A percentile compares a stretch with the other conserved stretches of the same genome.
Evolutionary conservation across 192 early-diverging fungal species (phyloP).

Genomic region (Umbelopsis vinacea): DNA sequence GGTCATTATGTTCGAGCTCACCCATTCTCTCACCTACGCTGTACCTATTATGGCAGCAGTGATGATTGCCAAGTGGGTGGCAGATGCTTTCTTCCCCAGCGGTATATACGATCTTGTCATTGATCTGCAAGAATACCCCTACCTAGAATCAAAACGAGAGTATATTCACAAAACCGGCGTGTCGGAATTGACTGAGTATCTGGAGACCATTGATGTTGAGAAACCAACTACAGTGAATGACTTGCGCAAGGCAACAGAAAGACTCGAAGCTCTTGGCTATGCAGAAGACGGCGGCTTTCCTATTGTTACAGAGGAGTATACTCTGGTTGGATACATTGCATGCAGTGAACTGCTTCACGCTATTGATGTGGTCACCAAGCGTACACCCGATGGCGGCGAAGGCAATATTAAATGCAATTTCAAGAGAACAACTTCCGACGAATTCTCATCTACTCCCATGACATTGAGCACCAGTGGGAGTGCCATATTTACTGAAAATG

Average conservation of each 20-base stretch:
- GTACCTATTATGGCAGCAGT: constrained; percentile 52
- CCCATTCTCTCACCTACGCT: constrained; percentile 90
- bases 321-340: constrained; percentile 82
- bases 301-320: constrained; percentile 54
- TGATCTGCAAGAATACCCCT: constrained; percentile 72
- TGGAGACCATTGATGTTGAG: constrained; percentile 71
- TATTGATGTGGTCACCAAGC: constrained; percentile 42
- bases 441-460: neutral
- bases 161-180: constrained; percentile 67
- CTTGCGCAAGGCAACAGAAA: constrained; percentile 58
- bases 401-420: constrained; percentile 6
- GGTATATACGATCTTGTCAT: constrained; percentile 81
- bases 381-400: neutral
- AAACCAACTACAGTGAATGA: constrained; percentile 59
- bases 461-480: neutral
- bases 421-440: constrained; percentile 6
- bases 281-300: constrained; percentile 79
- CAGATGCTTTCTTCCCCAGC: constrained; percentile 63
- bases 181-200: constrained; percentile 67
- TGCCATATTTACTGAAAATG: constrained; percentile 11
- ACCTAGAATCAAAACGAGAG: constrained; percentile 75
- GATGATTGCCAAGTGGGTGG: constrained; percentile 69
- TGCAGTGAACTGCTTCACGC: constrained; percentile 81
- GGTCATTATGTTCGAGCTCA: constrained; percentile 99
- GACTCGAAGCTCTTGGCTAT: constrained; percentile 59